Percentiles rank a stretch among this genome's conserved stretches.
These are phyloP conservation scores for Talaromyces funiculosus DNA, from an alignment of 2,329 filamentous ascomycete species.

Conservation along the genomic window DNA sequence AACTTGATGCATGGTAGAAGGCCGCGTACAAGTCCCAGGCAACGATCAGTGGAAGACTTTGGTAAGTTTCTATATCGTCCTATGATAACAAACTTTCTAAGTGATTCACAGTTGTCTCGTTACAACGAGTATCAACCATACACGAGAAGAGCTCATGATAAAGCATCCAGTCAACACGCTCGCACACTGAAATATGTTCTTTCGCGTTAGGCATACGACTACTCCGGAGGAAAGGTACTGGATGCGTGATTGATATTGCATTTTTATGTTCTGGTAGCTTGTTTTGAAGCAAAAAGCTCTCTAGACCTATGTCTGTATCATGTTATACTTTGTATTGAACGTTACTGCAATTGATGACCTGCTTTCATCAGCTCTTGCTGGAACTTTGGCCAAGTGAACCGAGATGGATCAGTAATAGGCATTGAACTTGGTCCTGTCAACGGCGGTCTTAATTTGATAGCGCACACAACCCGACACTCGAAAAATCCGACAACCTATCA, in stretches of 20 bases:
- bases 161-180: background rate
- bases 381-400: background rate
- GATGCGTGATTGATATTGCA: background rate
- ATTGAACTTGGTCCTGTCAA: too few relatives aligned
- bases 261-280: background rate
- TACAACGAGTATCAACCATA: conserved; percentile 85
- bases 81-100: background rate
- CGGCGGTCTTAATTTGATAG: too few relatives aligned
- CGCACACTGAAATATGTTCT: background rate
- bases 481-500: too few relatives aligned
- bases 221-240: background rate
- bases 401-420: too few relatives aligned
- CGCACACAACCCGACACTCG: background rate
- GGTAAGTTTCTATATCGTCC: conserved; percentile 52
- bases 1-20: conserved; percentile 91
- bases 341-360: background rate
- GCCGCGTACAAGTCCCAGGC: conserved; percentile 73
- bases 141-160: conserved; percentile 78
- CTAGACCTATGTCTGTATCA: conserved; percentile 1
- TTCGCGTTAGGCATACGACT: background rate
- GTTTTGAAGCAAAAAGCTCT: background rate
- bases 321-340: background rate
- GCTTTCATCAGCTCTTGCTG: background rate
- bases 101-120: conserved; percentile 63
- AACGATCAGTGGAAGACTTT: conserved; percentile 82